A percentile compares a stretch with the other conserved stretches of the same genome.
Conservation (phyloP, 805 yeast genomes). For the Candida dendrica region DNA sequence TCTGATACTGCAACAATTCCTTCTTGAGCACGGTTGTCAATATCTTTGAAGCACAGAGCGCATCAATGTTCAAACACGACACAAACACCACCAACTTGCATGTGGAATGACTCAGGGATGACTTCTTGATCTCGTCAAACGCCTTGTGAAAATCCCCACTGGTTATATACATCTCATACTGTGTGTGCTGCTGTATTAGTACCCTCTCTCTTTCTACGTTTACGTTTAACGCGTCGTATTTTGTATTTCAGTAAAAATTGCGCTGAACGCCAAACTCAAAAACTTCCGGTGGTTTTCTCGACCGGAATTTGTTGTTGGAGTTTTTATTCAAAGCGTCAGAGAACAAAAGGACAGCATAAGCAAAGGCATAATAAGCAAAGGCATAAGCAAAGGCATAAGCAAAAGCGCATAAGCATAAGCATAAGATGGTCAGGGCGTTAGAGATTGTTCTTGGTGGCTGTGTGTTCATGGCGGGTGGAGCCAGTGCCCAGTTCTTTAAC, state of each 20-base stretch:
- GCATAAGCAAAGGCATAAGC: too few species aligned
- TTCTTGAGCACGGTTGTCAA: conserved; percentile 64
- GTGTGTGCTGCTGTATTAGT: background rate
- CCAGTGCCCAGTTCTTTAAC: conserved; percentile 34
- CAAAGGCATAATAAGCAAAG: too few species aligned
- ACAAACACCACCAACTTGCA: conserved; percentile 84
- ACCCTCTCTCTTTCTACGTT: too few species aligned
- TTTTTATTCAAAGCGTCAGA: too few species aligned
- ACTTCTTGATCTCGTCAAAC: conserved; percentile 57
- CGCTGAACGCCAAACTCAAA: too few species aligned
- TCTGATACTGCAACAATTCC: conserved; percentile 78
- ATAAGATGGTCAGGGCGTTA: background rate
- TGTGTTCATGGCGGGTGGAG: conserved; percentile 2
- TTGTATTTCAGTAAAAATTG: too few species aligned
- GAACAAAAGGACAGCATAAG: too few species aligned
- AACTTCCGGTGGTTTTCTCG: too few species aligned
- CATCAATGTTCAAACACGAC: conserved; percentile 85
- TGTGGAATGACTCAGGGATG: conserved; percentile 87
- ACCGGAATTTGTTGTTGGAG: too few species aligned
- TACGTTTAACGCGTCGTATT: too few species aligned
- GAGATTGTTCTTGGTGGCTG: background rate
- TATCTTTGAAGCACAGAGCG: conserved; percentile 82
- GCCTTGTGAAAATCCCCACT: conserved; percentile 63
- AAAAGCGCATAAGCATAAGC: too few species aligned
- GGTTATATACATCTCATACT: conserved; percentile 58